These are phyloP conservation scores for Chaetomium fimeti DNA, from an alignment of 495 filamentous ascomycete species.

Conservation along the genomic window DNA sequence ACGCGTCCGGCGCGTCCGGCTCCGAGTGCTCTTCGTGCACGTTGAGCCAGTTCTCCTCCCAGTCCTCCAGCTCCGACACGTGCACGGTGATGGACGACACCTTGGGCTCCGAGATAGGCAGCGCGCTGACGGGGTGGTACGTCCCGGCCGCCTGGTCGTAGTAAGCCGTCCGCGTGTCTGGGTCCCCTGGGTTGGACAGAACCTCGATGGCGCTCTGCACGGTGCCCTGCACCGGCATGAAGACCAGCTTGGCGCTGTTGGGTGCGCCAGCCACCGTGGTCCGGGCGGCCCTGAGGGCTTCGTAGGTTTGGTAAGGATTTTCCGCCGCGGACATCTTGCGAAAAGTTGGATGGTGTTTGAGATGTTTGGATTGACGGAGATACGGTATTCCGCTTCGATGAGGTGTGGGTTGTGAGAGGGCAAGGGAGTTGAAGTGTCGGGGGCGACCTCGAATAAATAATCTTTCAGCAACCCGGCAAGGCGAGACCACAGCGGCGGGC, in stretches of 20 bases:
- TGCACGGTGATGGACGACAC: constrained; percentile 4
- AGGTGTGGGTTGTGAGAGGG: constrained; percentile 1
- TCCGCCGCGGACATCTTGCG: not conserved
- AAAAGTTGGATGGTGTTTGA: not conserved
- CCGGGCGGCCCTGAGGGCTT: constrained; percentile 1
- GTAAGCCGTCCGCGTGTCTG: not conserved
- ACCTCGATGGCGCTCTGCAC: constrained; percentile 5
- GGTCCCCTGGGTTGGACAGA: not conserved
- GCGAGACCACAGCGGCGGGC: too few species aligned
- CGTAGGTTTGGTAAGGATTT: not conserved
- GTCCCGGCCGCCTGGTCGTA: not conserved
- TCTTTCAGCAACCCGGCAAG: too few species aligned
- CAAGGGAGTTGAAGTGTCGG: constrained; percentile 1
- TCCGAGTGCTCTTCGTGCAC: constrained; percentile 4
- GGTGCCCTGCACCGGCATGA: constrained; percentile 4
- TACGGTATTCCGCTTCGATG: not conserved
- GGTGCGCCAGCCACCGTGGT: not conserved
- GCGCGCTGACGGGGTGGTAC: not conserved
- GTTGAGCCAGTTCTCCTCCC: constrained; percentile 10
- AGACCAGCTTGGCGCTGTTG: constrained; percentile 5
- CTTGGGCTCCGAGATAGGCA: not conserved
- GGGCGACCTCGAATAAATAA: not conserved
- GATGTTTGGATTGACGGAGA: not conserved
- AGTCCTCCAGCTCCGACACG: constrained; percentile 1
- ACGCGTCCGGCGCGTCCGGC: constrained; percentile 2